Percentiles rank a stretch among this genome's conserved stretches.
These are phyloP conservation scores for Jasminum sambac DNA, from an alignment of 257 asterid species.

Conservation along the genomic window DNA sequence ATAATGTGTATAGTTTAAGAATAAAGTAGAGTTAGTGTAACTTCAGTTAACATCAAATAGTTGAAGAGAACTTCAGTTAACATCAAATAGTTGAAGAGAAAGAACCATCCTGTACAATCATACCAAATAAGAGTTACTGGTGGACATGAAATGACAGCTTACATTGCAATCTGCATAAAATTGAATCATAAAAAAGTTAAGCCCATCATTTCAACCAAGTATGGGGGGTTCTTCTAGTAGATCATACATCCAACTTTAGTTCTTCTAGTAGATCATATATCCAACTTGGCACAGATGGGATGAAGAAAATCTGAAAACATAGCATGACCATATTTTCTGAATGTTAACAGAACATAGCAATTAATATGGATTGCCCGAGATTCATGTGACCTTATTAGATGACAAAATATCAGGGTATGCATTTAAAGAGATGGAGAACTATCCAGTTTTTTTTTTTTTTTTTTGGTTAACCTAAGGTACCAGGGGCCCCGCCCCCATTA, in stretches of 20 bases:
- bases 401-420: neutral
- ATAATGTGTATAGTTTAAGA: neutral
- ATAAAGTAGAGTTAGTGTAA: conserved; percentile 9
- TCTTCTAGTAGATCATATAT: too few species aligned
- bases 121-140: conserved; percentile 36
- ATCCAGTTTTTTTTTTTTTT: too few species aligned
- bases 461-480: too few species aligned
- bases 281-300: conserved; percentile 8
- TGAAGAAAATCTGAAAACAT: conserved; percentile 12
- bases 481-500: too few species aligned
- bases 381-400: conserved; percentile 9
- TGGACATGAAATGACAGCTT: conserved; percentile 40
- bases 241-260: conserved; percentile 20
- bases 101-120: conserved; percentile 36
- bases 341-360: neutral
- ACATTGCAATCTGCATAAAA: conserved; percentile 83
- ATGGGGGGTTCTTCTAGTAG: conserved; percentile 2
- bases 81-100: conserved; percentile 15
- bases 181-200: conserved; percentile 24
- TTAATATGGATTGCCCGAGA: neutral
- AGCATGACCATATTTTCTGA: conserved; percentile 1
- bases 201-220: conserved; percentile 21
- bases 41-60: too few species aligned
- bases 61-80: too few species aligned
- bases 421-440: neutral